Percentiles rank a stretch among this genome's conserved stretches.
These are phyloP conservation scores for Thraustochytrium sp. DNA, from an alignment of 352 stramenopile genomes.

Conservation along the genomic window DNA sequence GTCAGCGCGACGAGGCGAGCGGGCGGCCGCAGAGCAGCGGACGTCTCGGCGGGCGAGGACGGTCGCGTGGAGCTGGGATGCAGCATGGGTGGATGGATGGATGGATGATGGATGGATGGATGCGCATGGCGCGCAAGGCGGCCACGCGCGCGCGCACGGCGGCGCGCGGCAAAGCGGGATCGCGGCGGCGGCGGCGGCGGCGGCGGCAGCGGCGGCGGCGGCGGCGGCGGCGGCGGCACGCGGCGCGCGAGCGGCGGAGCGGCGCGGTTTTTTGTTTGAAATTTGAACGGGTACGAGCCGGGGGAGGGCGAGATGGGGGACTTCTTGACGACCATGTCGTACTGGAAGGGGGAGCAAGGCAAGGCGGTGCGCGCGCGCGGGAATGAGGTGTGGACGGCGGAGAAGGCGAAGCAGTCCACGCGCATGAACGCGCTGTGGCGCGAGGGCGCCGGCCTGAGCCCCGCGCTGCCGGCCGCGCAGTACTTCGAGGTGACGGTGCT, in stretches of 20 bases:
- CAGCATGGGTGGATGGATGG: background rate
- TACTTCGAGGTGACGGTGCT: slow-evolving; percentile 9
- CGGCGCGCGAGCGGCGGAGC: too few relatives aligned
- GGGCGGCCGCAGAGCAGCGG: too few relatives aligned
- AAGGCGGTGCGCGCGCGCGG: background rate
- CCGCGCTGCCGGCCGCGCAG: background rate
- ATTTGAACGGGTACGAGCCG: too few relatives aligned
- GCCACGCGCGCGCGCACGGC: too few relatives aligned
- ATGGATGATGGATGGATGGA: background rate
- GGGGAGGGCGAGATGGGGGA: background rate
- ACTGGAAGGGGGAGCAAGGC: background rate
- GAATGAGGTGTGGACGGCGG: background rate
- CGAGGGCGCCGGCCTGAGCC: background rate
- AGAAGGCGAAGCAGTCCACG: background rate
- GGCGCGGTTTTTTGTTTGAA: too few relatives aligned
- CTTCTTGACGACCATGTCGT: background rate
- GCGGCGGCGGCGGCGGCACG: too few relatives aligned
- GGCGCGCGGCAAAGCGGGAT: background rate
- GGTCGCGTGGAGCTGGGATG: too few relatives aligned
- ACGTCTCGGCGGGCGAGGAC: too few relatives aligned
- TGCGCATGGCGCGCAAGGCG: background rate
- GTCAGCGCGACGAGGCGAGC: background rate
- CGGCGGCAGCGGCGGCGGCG: background rate
- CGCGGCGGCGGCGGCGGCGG: too few relatives aligned
- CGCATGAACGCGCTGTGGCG: slow-evolving; percentile 21